phyloP scores from a whole-genome alignment of 2,329 filamentous ascomycete genomes.

The Teratosphaeria viscida region DNA sequence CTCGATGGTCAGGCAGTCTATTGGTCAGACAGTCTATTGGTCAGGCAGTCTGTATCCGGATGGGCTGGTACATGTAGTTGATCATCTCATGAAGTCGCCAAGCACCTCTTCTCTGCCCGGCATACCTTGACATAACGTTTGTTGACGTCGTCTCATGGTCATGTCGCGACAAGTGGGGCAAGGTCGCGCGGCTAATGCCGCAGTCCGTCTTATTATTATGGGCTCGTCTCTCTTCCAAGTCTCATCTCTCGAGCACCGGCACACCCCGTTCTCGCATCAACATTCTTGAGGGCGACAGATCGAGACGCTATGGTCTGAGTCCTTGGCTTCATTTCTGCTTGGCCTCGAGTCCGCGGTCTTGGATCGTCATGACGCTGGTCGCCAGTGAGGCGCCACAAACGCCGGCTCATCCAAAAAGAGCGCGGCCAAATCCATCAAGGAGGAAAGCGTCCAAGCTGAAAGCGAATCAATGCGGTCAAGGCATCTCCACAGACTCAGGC shows the following conservation, averaged over 20 bases:
- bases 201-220: not conserved
- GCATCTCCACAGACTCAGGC: not conserved
- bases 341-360: not conserved
- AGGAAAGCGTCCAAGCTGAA: not conserved
- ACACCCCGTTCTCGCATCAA: not conserved
- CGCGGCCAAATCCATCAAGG: not conserved
- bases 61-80: too few relatives aligned
- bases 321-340: not conserved
- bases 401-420: not conserved
- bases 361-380: not conserved
- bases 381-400: not conserved
- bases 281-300: too few relatives aligned
- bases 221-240: not conserved
- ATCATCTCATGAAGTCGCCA: too few relatives aligned
- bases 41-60: too few relatives aligned
- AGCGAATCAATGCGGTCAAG: not conserved
- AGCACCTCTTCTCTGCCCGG: too few relatives aligned
- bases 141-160: too few relatives aligned
- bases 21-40: too few relatives aligned
- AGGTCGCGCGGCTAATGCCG: not conserved
- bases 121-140: too few relatives aligned
- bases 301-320: not conserved
- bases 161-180: too few relatives aligned
- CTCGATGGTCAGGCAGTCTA: too few relatives aligned
- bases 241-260: not conserved